These are phyloP conservation scores for Ustilago tritici DNA, from an alignment of 1,284 basidiomycete species.

Conservation along the genomic window DNA sequence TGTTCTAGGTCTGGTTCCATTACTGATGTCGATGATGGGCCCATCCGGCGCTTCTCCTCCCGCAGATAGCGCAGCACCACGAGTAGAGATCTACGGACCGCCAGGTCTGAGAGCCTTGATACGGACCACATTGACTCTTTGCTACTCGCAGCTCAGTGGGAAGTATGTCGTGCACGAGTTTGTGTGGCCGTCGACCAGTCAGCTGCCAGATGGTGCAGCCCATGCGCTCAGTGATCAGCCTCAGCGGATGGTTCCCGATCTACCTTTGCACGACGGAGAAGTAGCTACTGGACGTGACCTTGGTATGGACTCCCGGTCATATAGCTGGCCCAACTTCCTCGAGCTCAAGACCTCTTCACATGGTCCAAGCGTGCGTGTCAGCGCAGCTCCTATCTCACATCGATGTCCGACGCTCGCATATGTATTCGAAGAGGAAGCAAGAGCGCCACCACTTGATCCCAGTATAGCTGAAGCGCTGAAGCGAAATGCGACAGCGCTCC, in stretches of 20 bases:
- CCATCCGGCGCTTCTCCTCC: slow-evolving; percentile 30
- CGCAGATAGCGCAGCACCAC: slow-evolving; percentile 25
- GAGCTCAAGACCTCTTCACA: slow-evolving; percentile 32
- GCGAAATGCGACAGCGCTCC: slow-evolving; percentile 54
- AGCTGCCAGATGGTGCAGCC: slow-evolving; percentile 12
- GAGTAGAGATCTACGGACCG: slow-evolving; percentile 64
- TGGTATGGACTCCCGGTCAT: slow-evolving; percentile 47
- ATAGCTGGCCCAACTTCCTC: slow-evolving; percentile 59
- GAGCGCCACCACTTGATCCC: slow-evolving; percentile 44
- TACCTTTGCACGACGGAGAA: slow-evolving; percentile 63
- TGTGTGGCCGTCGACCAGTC: slow-evolving; percentile 49
- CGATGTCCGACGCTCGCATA: slow-evolving; percentile 66
- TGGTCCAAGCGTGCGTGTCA: slow-evolving; percentile 50
- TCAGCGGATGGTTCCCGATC: slow-evolving; percentile 40
- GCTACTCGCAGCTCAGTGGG: slow-evolving; percentile 61
- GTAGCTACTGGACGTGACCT: slow-evolving; percentile 55
- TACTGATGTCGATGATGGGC: slow-evolving; percentile 67
- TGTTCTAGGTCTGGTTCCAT: slow-evolving; percentile 63
- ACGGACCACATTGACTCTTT: slow-evolving; percentile 61
- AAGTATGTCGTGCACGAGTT: slow-evolving; percentile 68
- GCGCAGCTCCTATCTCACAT: slow-evolving; percentile 66
- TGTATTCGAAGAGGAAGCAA: slow-evolving; percentile 57
- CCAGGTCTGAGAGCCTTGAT: slow-evolving; percentile 62
- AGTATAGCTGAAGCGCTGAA: slow-evolving; percentile 53
- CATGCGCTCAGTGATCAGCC: slow-evolving; percentile 32